phyloP scores from a whole-genome alignment of 1,284 basidiomycete genomes.

The Ganoderma resinaceum region DNA sequence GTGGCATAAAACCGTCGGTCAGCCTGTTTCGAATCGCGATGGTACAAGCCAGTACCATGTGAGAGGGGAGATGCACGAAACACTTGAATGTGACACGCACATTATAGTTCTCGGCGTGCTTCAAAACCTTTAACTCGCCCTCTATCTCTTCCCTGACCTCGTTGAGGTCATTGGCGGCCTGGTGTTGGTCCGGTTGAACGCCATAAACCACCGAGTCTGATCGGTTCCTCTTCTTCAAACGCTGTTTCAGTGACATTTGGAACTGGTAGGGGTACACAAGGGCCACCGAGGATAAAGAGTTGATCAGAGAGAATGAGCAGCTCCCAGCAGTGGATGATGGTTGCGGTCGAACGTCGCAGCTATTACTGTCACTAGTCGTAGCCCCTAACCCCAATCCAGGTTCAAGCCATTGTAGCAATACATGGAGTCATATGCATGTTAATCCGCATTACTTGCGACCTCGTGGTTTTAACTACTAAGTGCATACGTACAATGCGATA shows the following conservation, averaged over 20 bases:
- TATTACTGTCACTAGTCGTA: too few relatives aligned
- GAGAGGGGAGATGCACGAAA: not conserved
- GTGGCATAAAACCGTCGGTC: slow-evolving; percentile 42
- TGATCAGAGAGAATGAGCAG: not conserved
- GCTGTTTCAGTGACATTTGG: slow-evolving; percentile 23
- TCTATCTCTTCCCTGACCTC: slow-evolving; percentile 21
- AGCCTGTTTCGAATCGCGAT: slow-evolving; percentile 13
- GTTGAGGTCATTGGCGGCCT: slow-evolving; percentile 8
- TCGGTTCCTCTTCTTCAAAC: slow-evolving; percentile 25
- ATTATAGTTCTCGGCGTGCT: slow-evolving; percentile 9
- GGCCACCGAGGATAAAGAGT: not conserved
- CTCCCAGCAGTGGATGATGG: not conserved
- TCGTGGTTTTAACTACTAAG: slow-evolving; percentile 84
- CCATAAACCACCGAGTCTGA: slow-evolving; percentile 23
- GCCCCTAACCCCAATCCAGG: not conserved
- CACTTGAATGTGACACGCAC: not conserved
- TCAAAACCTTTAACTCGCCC: slow-evolving; percentile 7
- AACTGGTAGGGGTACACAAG: not conserved
- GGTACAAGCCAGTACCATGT: not conserved
- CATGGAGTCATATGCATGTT: too few relatives aligned
- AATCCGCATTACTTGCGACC: too few relatives aligned
- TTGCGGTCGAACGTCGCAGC: not conserved
- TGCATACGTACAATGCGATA: too few relatives aligned
- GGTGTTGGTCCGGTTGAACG: slow-evolving; percentile 12
- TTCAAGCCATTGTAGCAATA: too few relatives aligned